Base-by-base conservation (phyloP, 306 rosid species). In the Vachellia pachyceras region DNA sequence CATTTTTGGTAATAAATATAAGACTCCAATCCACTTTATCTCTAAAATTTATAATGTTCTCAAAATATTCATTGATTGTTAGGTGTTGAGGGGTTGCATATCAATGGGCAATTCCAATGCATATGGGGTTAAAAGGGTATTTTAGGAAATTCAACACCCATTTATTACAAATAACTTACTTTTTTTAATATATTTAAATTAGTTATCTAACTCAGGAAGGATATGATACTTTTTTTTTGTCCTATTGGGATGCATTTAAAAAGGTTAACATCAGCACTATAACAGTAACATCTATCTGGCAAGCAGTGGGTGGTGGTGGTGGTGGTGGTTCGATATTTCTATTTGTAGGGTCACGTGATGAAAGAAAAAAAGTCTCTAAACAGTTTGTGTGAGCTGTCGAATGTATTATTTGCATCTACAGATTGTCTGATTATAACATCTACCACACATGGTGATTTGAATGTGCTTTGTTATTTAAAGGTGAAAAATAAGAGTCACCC, bases 351-450 rank as follows among this genome's bases (percentile, higher is more conserved):
- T 61, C 40, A 29, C 40, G n/a, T 61, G 40, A 11, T 61, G 68
- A 14, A 49, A 63, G 49, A 50, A 61, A 6, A 67, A 69, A 20
- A 70, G 77, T 50, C 10, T 72, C 37, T 10, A 12, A 17, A 15
- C 10, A 5, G 58, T 50, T 50, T 17, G 52, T 66, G 18, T 40
- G 65, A 81, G 61, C 23, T 41, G 37, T 79, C 58, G 33, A 22
- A 72, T 84, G 77, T 63, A 72, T 77, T 60, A 52, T 84, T 29
- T 83, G 81, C 73, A 52, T 75, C 69, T 52, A 80, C 85, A 69
- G 84, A 69, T 87, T 72, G n/a, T 36, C 29, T 64, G 85, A 81
- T 44, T 78, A 77, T 40, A 17, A 87, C 83, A 69, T 35, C 7
- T 41, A 54, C n/a, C 39, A 4, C 50, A 46, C 50, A 5, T 35